A percentile compares a stretch with the other conserved stretches of the same genome.
phyloP scores from a whole-genome alignment of 192 early-diverging fungal genomes.

The Coemansia sp. region DNA sequence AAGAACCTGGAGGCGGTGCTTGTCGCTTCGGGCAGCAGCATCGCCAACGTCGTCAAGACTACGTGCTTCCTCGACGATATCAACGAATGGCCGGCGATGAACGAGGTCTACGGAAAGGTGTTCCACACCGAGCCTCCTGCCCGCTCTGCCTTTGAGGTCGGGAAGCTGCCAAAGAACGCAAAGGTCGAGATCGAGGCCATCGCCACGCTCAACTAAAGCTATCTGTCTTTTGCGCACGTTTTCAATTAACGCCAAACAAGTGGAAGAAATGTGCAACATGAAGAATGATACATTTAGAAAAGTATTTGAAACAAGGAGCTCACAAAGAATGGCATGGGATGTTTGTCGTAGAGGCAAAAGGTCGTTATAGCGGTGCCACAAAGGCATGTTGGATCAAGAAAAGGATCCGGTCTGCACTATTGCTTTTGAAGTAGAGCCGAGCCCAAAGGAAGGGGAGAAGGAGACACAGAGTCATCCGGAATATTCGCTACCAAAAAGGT shows the following conservation, averaged over 20 bases:
- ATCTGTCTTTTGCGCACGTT: not conserved
- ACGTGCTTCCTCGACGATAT: conserved; percentile 92
- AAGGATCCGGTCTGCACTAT: no score
- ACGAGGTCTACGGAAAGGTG: conserved; percentile 82
- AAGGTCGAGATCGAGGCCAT: conserved; percentile 93
- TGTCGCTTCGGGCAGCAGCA: conserved; percentile 71
- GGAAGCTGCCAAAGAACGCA: conserved; percentile 86
- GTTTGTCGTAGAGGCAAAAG: not conserved
- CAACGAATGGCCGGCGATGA: conserved; percentile 89
- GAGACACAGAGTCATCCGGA: conserved; percentile 11
- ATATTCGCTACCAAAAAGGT: conserved; percentile 19
- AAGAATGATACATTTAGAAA: not conserved
- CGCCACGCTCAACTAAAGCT: conserved; percentile 59
- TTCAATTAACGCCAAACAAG: not conserved
- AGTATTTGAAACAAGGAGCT: not conserved
- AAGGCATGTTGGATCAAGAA: no score
- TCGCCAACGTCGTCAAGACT: conserved; percentile 91
- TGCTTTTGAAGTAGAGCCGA: no score
- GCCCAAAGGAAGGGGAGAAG: no score
- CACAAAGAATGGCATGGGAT: not conserved
- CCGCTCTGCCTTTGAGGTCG: conserved; percentile 82
- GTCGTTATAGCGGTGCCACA: not conserved
- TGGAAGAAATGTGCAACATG: no score
- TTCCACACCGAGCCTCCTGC: conserved; percentile 69
- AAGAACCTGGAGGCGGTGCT: conserved; percentile 85